Percentiles rank a stretch among this genome's conserved stretches.
Conservation (phyloP, 2,329 filamentous ascomycete genomes). For the Purpureocillium lavendulum region DNA sequence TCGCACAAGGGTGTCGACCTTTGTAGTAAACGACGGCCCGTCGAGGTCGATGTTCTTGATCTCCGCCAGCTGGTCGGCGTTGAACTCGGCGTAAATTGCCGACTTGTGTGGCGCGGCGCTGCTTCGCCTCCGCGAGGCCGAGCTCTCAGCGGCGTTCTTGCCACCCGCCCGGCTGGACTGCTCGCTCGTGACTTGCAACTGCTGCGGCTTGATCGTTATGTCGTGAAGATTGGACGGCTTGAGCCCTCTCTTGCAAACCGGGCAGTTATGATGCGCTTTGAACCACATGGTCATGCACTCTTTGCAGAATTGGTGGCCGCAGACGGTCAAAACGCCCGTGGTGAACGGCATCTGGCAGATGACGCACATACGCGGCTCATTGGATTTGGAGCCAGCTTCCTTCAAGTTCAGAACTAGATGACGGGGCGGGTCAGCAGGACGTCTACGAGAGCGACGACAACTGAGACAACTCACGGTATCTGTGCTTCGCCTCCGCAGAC, state of each 20-base stretch:
- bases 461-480: conserved; percentile 50
- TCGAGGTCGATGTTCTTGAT: conserved; percentile 76
- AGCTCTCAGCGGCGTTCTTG: conserved; percentile 5
- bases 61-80: conserved; percentile 59
- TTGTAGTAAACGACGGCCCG: conserved; percentile 72
- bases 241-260: conserved; percentile 70
- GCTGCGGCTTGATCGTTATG: conserved; percentile 73
- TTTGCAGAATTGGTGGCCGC: conserved; percentile 88
- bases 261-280: conserved; percentile 65
- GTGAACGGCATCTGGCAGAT: conserved; percentile 77
- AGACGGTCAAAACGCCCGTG: conserved; percentile 74
- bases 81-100: conserved; percentile 72
- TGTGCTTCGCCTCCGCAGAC: conserved; percentile 60
- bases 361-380: conserved; percentile 64
- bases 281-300: conserved; percentile 81
- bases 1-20: conserved; percentile 74
- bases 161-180: background rate
- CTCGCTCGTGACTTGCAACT: conserved; percentile 53
- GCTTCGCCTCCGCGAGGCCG: conserved; percentile 9
- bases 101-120: conserved; percentile 20
- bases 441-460: background rate
- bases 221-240: conserved; percentile 65
- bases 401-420: conserved; percentile 42
- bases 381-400: conserved; percentile 50
- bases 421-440: conserved; percentile 4